phyloP scores from a whole-genome alignment of 192 early-diverging fungal species.

The Haplosporangium gracile region DNA sequence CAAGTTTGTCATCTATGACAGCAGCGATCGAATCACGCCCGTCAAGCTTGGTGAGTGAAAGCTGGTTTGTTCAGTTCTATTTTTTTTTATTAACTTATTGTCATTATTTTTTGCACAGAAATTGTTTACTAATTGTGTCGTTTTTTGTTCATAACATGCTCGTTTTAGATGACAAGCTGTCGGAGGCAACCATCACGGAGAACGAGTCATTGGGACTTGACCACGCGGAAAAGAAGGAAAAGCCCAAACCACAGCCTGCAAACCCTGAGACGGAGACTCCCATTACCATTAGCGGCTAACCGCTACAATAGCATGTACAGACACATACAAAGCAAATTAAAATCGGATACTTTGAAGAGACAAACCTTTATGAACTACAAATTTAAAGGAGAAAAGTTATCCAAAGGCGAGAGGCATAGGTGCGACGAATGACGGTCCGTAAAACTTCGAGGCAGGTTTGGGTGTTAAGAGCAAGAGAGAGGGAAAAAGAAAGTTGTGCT shows the following conservation, averaged over 20 bases:
- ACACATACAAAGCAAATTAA: no score
- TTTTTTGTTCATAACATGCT: background rate
- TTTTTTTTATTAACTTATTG: background rate
- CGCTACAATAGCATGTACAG: background rate
- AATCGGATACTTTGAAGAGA: no score
- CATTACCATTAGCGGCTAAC: background rate
- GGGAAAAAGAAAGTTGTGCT: no score
- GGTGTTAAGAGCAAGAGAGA: no score
- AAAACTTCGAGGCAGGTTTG: no score
- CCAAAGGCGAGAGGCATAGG: no score
- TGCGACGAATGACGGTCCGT: no score
- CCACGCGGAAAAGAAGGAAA: slow-evolving; percentile 3
- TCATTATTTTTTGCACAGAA: background rate
- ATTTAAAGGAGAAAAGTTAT: no score
- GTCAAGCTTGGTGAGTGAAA: slow-evolving; percentile 42
- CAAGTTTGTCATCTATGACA: slow-evolving; percentile 58
- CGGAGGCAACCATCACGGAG: background rate
- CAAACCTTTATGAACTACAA: no score
- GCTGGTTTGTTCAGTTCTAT: background rate
- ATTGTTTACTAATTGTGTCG: no score
- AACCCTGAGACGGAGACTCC: background rate
- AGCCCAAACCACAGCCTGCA: background rate
- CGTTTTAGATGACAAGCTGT: background rate
- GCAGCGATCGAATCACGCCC: slow-evolving; percentile 8
- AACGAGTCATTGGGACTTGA: background rate